A percentile compares a stretch with the other conserved stretches of the same genome.
phyloP scores from a whole-genome alignment of 306 rosid genomes.

The Cercis canadensis region DNA sequence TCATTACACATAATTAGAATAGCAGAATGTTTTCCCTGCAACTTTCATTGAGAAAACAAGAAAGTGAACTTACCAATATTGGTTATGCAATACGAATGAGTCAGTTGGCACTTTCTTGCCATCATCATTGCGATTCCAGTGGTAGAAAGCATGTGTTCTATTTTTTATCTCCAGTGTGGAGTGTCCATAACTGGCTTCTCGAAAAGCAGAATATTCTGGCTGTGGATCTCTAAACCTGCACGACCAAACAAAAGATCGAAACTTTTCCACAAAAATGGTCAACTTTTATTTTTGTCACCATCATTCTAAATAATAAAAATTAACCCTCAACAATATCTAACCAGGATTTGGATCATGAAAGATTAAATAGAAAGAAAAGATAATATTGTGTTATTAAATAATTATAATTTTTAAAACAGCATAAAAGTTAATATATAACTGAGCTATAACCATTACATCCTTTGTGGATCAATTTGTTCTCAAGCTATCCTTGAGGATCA shows the following conservation, averaged over 20 bases:
- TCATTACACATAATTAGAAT: slow-evolving; percentile 18
- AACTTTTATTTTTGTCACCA: not conserved
- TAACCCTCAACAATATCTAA: not conserved
- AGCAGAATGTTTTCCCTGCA: slow-evolving; percentile 3
- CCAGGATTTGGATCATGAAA: slow-evolving; percentile 16
- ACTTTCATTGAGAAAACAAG: slow-evolving; percentile 22
- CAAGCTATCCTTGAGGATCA: not conserved
- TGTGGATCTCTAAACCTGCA: slow-evolving; percentile 86
- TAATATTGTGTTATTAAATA: not conserved
- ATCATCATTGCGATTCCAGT: slow-evolving; percentile 97
- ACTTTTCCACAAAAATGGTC: not conserved
- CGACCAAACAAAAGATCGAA: slow-evolving; percentile 25
- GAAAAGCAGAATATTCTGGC: slow-evolving; percentile 91
- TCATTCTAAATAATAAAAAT: not conserved
- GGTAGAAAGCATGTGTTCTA: slow-evolving; percentile 90
- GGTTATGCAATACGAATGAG: slow-evolving; percentile 74
- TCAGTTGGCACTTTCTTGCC: slow-evolving; percentile 81
- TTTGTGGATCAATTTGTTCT: not conserved
- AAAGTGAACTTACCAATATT: slow-evolving; percentile 73
- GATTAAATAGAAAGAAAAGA: slow-evolving; percentile 7
- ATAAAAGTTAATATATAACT: too few relatives aligned
- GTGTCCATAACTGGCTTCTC: slow-evolving; percentile 94
- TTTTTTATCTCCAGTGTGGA: slow-evolving; percentile 83
- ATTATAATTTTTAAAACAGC: too few relatives aligned
- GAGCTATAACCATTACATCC: not conserved